A percentile compares a stretch with the other conserved stretches of the same genome.
These are phyloP conservation scores for Cyclotella cryptica DNA, from an alignment of 108 stramenopile genomes.

Conservation along the genomic window DNA sequence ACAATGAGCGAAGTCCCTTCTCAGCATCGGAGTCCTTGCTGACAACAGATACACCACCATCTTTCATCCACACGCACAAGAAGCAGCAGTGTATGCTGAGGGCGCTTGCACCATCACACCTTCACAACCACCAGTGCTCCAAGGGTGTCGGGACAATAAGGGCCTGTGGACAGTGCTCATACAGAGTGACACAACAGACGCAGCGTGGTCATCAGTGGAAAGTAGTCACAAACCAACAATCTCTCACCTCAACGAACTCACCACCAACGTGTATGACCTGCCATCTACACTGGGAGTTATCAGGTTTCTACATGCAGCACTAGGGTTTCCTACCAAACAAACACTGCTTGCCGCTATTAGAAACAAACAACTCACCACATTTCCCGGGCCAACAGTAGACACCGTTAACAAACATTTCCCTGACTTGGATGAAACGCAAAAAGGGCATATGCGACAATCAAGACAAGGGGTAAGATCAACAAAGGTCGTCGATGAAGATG, in stretches of 20 bases:
- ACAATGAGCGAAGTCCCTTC: neutral
- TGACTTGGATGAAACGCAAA: neutral
- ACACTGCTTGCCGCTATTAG: neutral
- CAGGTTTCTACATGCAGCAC: conserved; percentile 3
- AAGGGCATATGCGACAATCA: no score
- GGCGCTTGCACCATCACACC: no score
- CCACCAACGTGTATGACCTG: conserved; percentile 8
- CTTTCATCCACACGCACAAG: neutral
- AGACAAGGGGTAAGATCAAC: no score
- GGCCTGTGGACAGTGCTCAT: neutral
- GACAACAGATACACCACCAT: neutral
- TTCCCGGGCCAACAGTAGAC: neutral
- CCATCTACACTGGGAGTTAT: neutral
- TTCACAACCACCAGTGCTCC: no score
- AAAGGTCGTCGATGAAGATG: no score
- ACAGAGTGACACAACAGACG: neutral
- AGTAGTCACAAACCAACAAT: neutral
- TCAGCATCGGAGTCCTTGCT: no score
- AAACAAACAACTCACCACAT: neutral
- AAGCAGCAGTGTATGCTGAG: neutral
- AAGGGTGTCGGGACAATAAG: no score
- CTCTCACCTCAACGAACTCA: neutral
- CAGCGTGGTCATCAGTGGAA: no score
- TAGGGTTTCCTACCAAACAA: neutral
- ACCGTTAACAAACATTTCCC: neutral